These are phyloP conservation scores for Mortierella sp. DNA, from an alignment of 371 early-diverging fungal genomes.

Conservation along the genomic window DNA sequence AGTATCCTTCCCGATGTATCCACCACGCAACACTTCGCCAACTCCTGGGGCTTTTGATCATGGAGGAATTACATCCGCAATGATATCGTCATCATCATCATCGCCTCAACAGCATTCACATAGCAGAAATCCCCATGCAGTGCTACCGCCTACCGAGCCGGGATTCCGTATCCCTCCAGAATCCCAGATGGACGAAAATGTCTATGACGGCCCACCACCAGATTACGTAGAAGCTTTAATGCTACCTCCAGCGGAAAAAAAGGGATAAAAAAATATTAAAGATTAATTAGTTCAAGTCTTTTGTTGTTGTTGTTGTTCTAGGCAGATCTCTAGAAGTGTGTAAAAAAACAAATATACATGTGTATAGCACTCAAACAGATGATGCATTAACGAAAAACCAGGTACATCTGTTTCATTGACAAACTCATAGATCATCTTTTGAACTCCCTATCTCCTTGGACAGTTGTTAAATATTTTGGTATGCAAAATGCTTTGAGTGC, in stretches of 20 bases:
- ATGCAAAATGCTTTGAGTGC: too few species aligned
- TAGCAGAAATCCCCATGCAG: conserved; percentile 29
- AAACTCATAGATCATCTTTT: too few species aligned
- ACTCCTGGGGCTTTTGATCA: not conserved
- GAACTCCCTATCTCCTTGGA: too few species aligned
- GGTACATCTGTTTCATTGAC: too few species aligned
- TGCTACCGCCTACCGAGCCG: conserved; percentile 30
- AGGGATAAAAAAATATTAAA: conserved; percentile 33
- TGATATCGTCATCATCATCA: conserved; percentile 2
- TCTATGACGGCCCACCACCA: conserved; percentile 51
- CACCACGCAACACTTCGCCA: not conserved
- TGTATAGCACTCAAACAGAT: not conserved
- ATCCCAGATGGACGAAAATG: not conserved
- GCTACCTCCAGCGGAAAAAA: conserved; percentile 41
- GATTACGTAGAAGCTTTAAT: conserved; percentile 48
- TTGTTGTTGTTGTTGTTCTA: not conserved
- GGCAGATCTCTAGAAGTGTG: too few species aligned
- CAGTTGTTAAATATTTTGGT: too few species aligned
- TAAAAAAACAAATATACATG: not conserved
- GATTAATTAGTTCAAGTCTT: not conserved
- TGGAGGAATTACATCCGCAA: not conserved
- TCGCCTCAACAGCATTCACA: not conserved
- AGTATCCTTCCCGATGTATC: conserved; percentile 39
- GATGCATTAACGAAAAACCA: too few species aligned
- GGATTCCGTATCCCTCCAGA: conserved; percentile 30